Conservation (phyloP, 306 rosid species). For the Cyamopsis tetragonoloba region DNA sequence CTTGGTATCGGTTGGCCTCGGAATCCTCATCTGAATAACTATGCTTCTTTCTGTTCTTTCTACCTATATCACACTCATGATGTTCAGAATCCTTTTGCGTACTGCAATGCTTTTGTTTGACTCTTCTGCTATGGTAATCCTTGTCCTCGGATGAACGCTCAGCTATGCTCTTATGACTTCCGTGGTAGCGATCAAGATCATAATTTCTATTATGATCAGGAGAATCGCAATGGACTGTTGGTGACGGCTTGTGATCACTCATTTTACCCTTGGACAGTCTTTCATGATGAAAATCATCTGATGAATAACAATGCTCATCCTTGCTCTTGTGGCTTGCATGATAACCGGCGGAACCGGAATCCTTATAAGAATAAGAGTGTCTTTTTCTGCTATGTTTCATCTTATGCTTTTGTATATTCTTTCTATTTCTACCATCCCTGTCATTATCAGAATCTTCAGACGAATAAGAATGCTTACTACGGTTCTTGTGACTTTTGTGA, state of each 20-base stretch:
- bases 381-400: conserved; percentile 24
- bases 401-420: conserved; percentile 33
- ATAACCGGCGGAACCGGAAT: conserved; percentile 27
- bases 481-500: conserved; percentile 22
- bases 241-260: conserved; percentile 27
- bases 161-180: conserved; percentile 22
- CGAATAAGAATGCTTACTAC: conserved; percentile 28
- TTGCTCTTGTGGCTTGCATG: conserved; percentile 16
- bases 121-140: conserved; percentile 22
- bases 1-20: not conserved
- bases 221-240: conserved; percentile 17
- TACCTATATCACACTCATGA: conserved; percentile 19
- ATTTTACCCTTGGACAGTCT: conserved; percentile 25
- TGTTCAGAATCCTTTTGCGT: not conserved
- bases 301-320: conserved; percentile 19
- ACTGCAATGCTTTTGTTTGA: conserved; percentile 1
- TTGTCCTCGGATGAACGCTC: conserved; percentile 28
- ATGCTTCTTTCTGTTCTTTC: conserved; percentile 25
- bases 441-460: conserved; percentile 47
- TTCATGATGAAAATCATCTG: conserved; percentile 25
- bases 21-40: conserved; percentile 24
- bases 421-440: conserved; percentile 33
- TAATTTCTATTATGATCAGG: conserved; percentile 30
- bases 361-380: conserved; percentile 23
- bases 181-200: conserved; percentile 21